Evolutionary conservation across 1,284 basidiomycete genomes (phyloP), one percentile per base, ranked within the genome.

Genomic region (Cutaneotrichosporon sp.): DNA sequence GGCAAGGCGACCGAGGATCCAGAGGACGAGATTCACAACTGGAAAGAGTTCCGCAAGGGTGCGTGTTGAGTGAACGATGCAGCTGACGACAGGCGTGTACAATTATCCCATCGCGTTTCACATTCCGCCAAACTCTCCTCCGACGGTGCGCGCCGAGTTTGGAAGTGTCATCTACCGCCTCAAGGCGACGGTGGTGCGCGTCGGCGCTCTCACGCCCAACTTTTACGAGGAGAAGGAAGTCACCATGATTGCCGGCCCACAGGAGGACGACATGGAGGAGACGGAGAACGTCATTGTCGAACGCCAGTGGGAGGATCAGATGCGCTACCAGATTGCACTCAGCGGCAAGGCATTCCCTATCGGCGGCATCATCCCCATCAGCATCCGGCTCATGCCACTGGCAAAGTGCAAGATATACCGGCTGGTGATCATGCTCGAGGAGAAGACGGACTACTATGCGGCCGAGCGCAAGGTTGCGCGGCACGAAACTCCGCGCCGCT

Each of bases 21-120:
- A 62, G 79, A 50, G 74, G 82, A 59, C 1, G 74, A 73, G 20
- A 65, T 67, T 30, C 75, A 77, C 41, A 83, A 84, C 12, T 97
- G 90, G 87, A 87, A 87, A 64, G 87, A 96, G 72, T 94, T 97
- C 74, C 84, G 86, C 61, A 86, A 88, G 77, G 91, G 91, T 87
- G 53, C 41, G 78, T 72, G 36, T 9, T 21, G n/a, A 14, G 10
- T 10, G 22, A 10, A 40, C 10, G 7, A 17, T 17, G 8, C 14
- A 5, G 30, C 49, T 49, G 21, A 42, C 22, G 51, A 18, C 64
- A 88, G 90, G 90, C n/a, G 86, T 84, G 5, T 97, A 97, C 72
- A 91, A 87, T 39, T 98, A 92, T 72, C 92, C 93, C 1, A 88
- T 98, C 65, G 88, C 88, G 17, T 90, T 97, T 71, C 80, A 85